Conservation (phyloP, 2,329 filamentous ascomycete species). For the Talaromyces funiculosus region DNA sequence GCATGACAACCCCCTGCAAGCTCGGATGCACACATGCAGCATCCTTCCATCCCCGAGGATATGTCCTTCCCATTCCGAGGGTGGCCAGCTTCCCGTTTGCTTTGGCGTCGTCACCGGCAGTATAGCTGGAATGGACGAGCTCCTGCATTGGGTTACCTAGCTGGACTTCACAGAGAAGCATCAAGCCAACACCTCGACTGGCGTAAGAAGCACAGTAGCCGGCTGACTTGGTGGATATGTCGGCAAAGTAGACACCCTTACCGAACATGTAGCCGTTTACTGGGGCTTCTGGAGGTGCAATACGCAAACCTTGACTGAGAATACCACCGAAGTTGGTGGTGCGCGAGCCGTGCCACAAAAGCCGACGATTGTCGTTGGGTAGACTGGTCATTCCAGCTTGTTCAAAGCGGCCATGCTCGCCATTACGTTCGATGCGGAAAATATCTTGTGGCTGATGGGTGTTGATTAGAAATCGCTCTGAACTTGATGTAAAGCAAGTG, state of each 20-base stretch:
- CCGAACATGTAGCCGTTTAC: slow-evolving; percentile 81
- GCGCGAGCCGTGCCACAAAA: slow-evolving; percentile 84
- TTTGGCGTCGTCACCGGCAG: slow-evolving; percentile 60
- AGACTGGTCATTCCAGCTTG: slow-evolving; percentile 47
- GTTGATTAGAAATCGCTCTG: neutral
- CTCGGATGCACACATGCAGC: slow-evolving; percentile 59
- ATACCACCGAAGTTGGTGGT: slow-evolving; percentile 84
- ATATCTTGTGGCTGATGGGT: slow-evolving; percentile 63
- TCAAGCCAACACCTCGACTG: slow-evolving; percentile 64
- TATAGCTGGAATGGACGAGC: slow-evolving; percentile 53
- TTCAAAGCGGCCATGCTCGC: slow-evolving; percentile 66
- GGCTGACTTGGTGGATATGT: slow-evolving; percentile 77
- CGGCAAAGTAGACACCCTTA: slow-evolving; percentile 82
- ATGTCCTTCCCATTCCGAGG: slow-evolving; percentile 61
- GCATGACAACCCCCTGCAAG: slow-evolving; percentile 63
- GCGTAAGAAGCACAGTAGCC: slow-evolving; percentile 62
- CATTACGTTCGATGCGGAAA: slow-evolving; percentile 73
- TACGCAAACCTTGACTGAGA: slow-evolving; percentile 79
- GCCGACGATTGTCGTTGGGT: slow-evolving; percentile 58
- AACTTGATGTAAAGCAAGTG: neutral
- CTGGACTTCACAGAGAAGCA: slow-evolving; percentile 80
- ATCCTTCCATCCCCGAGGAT: slow-evolving; percentile 70
- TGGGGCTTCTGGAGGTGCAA: slow-evolving; percentile 73
- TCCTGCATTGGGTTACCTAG: slow-evolving; percentile 69
- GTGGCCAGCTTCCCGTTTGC: slow-evolving; percentile 59